These are phyloP conservation scores for Plasmopara viticola DNA, from an alignment of 352 stramenopile genomes.

Conservation along the genomic window DNA sequence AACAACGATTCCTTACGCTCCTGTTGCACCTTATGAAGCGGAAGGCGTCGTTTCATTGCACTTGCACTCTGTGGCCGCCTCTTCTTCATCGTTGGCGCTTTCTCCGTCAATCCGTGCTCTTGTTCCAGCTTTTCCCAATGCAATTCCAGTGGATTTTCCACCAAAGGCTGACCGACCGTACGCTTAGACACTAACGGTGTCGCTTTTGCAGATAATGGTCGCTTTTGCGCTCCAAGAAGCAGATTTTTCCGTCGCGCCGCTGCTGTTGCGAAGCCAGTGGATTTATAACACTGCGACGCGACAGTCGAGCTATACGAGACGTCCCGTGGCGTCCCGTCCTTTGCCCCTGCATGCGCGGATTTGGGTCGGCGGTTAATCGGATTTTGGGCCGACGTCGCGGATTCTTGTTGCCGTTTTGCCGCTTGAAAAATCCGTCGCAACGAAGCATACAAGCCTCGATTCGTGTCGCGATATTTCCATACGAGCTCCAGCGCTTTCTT, in stretches of 20 bases:
- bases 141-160: slow-evolving; percentile 22
- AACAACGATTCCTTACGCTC: slow-evolving; percentile 17
- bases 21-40: slow-evolving; percentile 2
- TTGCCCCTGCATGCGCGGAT: slow-evolving; percentile 30
- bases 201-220: slow-evolving; percentile 29
- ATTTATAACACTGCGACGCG: slow-evolving; percentile 57
- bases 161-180: slow-evolving; percentile 1
- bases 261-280: slow-evolving; percentile 35
- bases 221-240: slow-evolving; percentile 5
- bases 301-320: slow-evolving; percentile 59
- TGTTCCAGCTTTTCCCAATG: slow-evolving; percentile 41
- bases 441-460: slow-evolving; percentile 50
- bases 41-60: slow-evolving; percentile 5
- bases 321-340: slow-evolving; percentile 11
- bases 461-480: slow-evolving; percentile 53
- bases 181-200: slow-evolving; percentile 8
- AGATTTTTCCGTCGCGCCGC: slow-evolving; percentile 13
- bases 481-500: slow-evolving; percentile 74
- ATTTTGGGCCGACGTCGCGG: no score
- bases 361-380: slow-evolving; percentile 16
- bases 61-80: slow-evolving; percentile 12
- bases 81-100: slow-evolving; percentile 3
- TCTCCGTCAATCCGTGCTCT: slow-evolving; percentile 23
- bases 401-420: slow-evolving; percentile 56
- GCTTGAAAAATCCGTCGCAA: slow-evolving; percentile 72